Base-by-base conservation (phyloP, 192 early-diverging fungal species). In the Coemansia sp. region DNA sequence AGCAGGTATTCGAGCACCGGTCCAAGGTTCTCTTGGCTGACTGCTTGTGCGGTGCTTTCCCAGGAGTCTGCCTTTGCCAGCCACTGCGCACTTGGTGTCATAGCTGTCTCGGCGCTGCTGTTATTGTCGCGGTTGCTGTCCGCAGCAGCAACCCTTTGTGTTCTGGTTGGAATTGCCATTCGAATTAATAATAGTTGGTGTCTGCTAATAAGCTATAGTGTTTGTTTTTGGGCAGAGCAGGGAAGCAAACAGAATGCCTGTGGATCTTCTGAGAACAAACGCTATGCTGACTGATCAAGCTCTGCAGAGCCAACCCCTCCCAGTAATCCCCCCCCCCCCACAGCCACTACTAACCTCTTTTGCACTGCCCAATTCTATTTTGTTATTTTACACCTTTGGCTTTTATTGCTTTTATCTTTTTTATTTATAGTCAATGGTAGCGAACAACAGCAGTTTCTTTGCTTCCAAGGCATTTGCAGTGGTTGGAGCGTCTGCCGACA, bases 401-500 rank as follows among this genome's bases (percentile, higher is more conserved):
- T 22, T 54, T 54, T 54, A 27, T 27, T 59, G 5, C 57, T n/a
- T 59, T 4, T 56, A 19, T 23, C 9, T 23, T 19, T 4, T 29
- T 1, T 6, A 24, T 6, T 20, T 56, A 0, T 27, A 9, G 36
- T 11, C 9, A 55, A 19, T 56, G 21, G 14, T 8, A 63, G 51
- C 32, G 42, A 51, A 24, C 50, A 54, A 36, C 57, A 70, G 62
- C 23, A 82, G 76, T 20, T 88, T 88, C 72, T 84, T 88, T 50
- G 72, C 76, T 3, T 82, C 84, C 10, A 74, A 71, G 19, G 76
- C 83, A 46, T 91, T 85, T 63, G 90, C 88, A 10, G 88, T 92
- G 54, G 92, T 93, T 5, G 94, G 94, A 14, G 94, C 94, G 4
- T 88, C 86, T 25, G 69, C 72, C 30, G 87, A 91, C 65, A 80